Conservation (phyloP, 2,329 filamentous ascomycete species). For the Diaporthe batatas region DNA sequence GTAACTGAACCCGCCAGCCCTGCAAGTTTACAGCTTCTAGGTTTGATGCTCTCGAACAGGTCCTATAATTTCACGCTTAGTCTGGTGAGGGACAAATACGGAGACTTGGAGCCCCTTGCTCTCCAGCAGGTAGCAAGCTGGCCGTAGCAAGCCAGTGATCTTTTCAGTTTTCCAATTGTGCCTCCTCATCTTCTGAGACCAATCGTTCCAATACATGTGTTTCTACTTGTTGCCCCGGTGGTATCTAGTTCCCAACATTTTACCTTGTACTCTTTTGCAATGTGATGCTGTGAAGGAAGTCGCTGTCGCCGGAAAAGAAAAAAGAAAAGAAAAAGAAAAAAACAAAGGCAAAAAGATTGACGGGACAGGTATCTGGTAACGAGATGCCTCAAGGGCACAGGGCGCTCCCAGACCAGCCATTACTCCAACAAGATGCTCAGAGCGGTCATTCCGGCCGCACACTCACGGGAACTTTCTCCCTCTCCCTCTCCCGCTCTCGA, state of each 20-base stretch:
- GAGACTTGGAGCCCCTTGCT: not conserved
- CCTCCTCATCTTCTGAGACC: not conserved
- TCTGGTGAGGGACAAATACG: not conserved
- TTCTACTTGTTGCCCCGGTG: slow-evolving; percentile 18
- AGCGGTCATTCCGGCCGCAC: slow-evolving; percentile 42
- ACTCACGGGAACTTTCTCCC: slow-evolving; percentile 38
- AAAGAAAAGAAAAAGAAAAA: no score
- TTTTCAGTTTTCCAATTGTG: slow-evolving; percentile 1
- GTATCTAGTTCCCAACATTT: slow-evolving; percentile 22
- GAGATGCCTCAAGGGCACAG: not conserved
- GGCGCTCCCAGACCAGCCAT: slow-evolving; percentile 24
- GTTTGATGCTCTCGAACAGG: not conserved
- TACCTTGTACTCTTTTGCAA: not conserved
- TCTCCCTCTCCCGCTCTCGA: slow-evolving; percentile 46
- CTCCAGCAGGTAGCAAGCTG: not conserved
- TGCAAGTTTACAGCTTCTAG: not conserved
- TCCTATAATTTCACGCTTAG: not conserved
- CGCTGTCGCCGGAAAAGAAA: not conserved
- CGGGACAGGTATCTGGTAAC: not conserved
- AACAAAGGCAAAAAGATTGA: not conserved
- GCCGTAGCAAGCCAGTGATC: not conserved
- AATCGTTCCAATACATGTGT: not conserved
- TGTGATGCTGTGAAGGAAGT: not conserved
- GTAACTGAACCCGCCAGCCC: not conserved
- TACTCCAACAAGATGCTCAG: not conserved